A percentile compares a stretch with the other conserved stretches of the same genome.
These are phyloP conservation scores for Claviceps sorghi DNA, from an alignment of 2,329 filamentous ascomycete species.

Conservation along the genomic window DNA sequence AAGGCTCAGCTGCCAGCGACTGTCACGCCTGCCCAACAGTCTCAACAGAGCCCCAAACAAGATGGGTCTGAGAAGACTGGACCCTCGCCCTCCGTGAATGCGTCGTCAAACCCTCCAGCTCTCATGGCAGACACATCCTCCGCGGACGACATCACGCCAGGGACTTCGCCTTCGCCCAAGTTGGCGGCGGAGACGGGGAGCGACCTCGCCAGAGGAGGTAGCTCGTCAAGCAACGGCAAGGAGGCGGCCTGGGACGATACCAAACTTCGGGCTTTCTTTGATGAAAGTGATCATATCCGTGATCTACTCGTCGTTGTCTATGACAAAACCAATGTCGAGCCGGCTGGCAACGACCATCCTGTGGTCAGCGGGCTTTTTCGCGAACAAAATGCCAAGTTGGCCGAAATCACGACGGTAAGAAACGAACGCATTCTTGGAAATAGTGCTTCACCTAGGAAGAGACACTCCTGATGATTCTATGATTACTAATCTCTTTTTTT, in stretches of 20 bases:
- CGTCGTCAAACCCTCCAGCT: slow-evolving; percentile 43
- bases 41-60: background rate
- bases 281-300: slow-evolving; percentile 74
- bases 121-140: slow-evolving; percentile 59
- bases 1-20: slow-evolving; percentile 14
- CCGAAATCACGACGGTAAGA: slow-evolving; percentile 66
- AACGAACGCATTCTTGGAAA: background rate
- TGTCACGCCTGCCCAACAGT: slow-evolving; percentile 12
- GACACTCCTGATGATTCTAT: background rate
- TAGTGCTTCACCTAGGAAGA: too few relatives aligned
- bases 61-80: slow-evolving; percentile 11
- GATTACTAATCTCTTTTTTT: background rate
- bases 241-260: slow-evolving; percentile 67
- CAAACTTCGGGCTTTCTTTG: slow-evolving; percentile 75
- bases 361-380: slow-evolving; percentile 67
- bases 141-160: slow-evolving; percentile 49
- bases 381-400: slow-evolving; percentile 72
- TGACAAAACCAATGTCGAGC: slow-evolving; percentile 71
- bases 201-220: slow-evolving; percentile 20
- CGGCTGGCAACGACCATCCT: slow-evolving; percentile 72
- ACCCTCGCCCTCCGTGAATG: slow-evolving; percentile 14
- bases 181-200: slow-evolving; percentile 34
- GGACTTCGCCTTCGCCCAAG: slow-evolving; percentile 51
- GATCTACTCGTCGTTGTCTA: slow-evolving; percentile 86
- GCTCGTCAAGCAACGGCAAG: slow-evolving; percentile 21